These are phyloP conservation scores for Coccomyxa subellipsoidea DNA, from an alignment of 163 green algal species.

Conservation along the genomic window DNA sequence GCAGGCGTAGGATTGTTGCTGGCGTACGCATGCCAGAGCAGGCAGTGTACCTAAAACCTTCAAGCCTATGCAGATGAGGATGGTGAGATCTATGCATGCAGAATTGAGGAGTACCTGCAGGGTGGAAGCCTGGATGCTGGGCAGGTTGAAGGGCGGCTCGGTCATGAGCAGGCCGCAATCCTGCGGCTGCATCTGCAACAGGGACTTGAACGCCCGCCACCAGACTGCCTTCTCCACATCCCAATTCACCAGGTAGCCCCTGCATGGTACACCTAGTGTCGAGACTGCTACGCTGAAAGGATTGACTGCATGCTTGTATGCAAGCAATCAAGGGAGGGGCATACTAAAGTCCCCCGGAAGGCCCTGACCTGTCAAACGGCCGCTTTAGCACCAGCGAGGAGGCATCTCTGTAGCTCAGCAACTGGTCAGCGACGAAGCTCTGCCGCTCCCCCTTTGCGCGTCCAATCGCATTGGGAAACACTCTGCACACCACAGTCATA, in stretches of 20 bases:
- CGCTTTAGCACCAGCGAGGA: constrained; percentile 63
- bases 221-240: constrained; percentile 90
- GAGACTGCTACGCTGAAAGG: too few species aligned
- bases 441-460: constrained; percentile 73
- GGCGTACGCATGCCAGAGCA: too few species aligned
- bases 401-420: constrained; percentile 69
- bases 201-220: constrained; percentile 46
- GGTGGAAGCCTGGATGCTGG: constrained; percentile 48
- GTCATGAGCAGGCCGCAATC: constrained; percentile 80
- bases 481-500: constrained; percentile 52
- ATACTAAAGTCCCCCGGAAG: too few species aligned
- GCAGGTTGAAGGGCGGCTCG: constrained; percentile 91
- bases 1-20: too few species aligned
- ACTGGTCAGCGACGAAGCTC: constrained; percentile 57
- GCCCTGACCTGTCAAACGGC: constrained; percentile 64
- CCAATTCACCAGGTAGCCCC: constrained; percentile 87
- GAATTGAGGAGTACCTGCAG: neutral
- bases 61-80: neutral
- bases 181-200: constrained; percentile 38
- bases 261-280: neutral
- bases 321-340: too few species aligned
- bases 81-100: neutral
- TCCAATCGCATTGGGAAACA: constrained; percentile 80
- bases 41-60: too few species aligned
- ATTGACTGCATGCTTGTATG: too few species aligned